Base-by-base conservation (phyloP, 805 yeast genomes). In the Lipomyces lipofer region DNA sequence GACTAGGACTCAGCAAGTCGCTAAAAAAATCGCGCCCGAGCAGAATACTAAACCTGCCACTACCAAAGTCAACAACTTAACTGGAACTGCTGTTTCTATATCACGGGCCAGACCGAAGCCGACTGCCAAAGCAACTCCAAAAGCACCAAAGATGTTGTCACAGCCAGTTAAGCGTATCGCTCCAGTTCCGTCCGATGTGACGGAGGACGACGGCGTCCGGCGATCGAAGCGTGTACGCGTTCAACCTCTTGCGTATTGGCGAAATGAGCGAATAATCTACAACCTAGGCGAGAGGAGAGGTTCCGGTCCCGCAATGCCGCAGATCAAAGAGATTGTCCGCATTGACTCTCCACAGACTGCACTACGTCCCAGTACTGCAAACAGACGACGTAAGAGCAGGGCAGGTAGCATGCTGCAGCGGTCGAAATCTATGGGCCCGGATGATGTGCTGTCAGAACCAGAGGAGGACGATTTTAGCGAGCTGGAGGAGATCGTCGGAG, bases 201-300 rank as follows among this genome's bases (percentile, higher is more conserved):
- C 38, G 9, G 56, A 52, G 13, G 53, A 43, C 15, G 43, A 33
- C n/a, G 56, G 32, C 9, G 43, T 63, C 10, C 63, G 95, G 59
- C 73, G 87, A 59, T 86, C 95, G 0, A 74, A 77, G 29, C 75
- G 96, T 63, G 78, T 81, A 0, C 78, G 80, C 58, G 77, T 86
- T 5, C 79, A 84, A 2, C 92, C 95, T 0, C 71, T 89, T 59
- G 91, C 88, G 2, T 86, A 78, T 67, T 89, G 96, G 96, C 80
- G 86, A 67, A 87, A 86, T 64, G 96, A 89, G 69, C 75, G 82
- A 56, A 79, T 86, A 28, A 79, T 86, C 2, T 89, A 86, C 64
- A 73, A 76, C 13, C 54, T 66, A 27, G 69, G 59, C 4, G 49
- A 58, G 24, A 54, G 49, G 19, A 53, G 50, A 9, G 60, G 53